Percentiles rank a stretch among this genome's conserved stretches.
These are phyloP conservation scores for Cladosporium sp. DNA, from an alignment of 2,329 filamentous ascomycete genomes.

Conservation along the genomic window DNA sequence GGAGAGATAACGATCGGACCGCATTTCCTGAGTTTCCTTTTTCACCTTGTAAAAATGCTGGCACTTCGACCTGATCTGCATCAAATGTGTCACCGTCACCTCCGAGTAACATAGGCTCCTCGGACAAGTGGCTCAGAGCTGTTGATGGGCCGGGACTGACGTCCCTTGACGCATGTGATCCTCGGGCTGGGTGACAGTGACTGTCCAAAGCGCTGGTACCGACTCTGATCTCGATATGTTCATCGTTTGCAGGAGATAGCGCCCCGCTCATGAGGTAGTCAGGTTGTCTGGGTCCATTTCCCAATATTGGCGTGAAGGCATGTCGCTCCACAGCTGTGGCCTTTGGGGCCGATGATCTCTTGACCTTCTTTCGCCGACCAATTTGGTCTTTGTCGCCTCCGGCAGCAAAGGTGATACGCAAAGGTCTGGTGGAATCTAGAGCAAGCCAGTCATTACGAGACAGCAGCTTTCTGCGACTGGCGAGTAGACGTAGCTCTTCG, in stretches of 20 bases:
- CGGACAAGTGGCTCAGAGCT: constrained; percentile 23
- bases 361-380: constrained; percentile 28
- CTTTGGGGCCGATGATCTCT: constrained; percentile 5
- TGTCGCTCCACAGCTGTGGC: constrained; percentile 14
- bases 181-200: constrained; percentile 21
- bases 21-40: too few relatives aligned
- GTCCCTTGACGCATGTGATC: constrained; percentile 13
- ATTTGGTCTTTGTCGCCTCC: constrained; percentile 21
- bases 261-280: constrained; percentile 25
- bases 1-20: too few relatives aligned
- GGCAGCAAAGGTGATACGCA: constrained; percentile 23
- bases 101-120: constrained; percentile 30
- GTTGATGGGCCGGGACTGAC: constrained; percentile 24
- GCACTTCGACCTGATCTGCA: constrained; percentile 6
- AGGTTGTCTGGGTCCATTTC: constrained; percentile 12
- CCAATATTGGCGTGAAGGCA: constrained; percentile 19
- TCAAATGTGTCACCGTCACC: constrained; percentile 23
- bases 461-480: constrained; percentile 23
- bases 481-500: constrained; percentile 17
- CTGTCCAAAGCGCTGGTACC: constrained; percentile 30
- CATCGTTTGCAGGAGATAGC: constrained; percentile 2
- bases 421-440: constrained; percentile 23
- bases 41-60: background rate
- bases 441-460: constrained; percentile 30
- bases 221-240: constrained; percentile 26